Percentiles rank a stretch among this genome's conserved stretches.
These are phyloP conservation scores for Leccinellum rugosiceps DNA, from an alignment of 768 basidiomycete genomes.

Conservation along the genomic window DNA sequence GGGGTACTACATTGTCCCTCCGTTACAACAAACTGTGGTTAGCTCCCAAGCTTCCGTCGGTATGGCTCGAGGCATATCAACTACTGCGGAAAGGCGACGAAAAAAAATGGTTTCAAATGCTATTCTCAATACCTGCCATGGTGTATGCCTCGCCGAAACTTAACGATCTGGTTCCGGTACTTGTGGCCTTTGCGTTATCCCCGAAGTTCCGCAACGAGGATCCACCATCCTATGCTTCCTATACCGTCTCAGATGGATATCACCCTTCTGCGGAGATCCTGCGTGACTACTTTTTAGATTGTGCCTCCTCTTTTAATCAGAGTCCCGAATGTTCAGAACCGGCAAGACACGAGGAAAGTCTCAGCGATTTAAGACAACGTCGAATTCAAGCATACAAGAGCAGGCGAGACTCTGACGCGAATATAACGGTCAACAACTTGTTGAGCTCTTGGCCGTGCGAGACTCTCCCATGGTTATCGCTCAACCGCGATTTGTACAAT, in stretches of 20 bases:
- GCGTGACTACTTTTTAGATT: neutral
- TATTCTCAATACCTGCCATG: neutral
- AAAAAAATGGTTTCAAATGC: neutral
- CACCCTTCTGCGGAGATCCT: neutral
- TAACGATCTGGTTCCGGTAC: neutral
- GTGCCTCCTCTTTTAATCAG: neutral
- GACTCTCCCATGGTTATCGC: constrained; percentile 1
- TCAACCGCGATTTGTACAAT: neutral
- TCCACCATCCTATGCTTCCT: constrained; percentile 14
- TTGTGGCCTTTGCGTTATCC: constrained; percentile 27
- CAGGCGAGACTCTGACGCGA: neutral
- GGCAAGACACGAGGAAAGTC: neutral
- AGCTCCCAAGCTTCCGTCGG: constrained; percentile 4
- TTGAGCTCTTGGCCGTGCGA: constrained; percentile 11
- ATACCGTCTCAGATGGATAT: constrained; percentile 9
- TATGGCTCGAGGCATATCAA: constrained; percentile 29
- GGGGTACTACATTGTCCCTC: neutral
- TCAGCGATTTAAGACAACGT: neutral
- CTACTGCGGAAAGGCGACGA: constrained; percentile 11
- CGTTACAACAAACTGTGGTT: constrained; percentile 28
- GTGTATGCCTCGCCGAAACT: neutral
- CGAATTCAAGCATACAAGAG: neutral
- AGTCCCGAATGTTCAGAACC: constrained; percentile 8
- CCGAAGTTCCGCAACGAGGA: neutral
- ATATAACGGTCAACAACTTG: neutral